Evolutionary conservation across 2,329 filamentous ascomycete species (phyloP).

Genomic region (Aspergillus luchuensis): DNA sequence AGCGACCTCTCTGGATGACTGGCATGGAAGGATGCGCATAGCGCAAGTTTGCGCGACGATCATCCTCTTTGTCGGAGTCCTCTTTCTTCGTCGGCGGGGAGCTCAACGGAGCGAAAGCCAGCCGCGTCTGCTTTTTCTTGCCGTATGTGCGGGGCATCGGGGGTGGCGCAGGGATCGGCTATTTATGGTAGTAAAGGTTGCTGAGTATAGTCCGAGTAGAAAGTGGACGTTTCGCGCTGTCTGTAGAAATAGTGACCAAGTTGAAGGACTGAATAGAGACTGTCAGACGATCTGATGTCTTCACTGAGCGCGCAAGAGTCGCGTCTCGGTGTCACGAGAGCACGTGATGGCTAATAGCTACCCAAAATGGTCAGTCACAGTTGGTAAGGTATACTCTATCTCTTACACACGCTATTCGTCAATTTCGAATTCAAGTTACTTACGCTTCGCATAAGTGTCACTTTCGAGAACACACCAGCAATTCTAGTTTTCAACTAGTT

Average conservation of each 20-base stretch:
- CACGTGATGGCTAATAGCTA: constrained; percentile 23
- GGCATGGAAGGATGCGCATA: constrained; percentile 35
- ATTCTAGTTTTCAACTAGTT: no score
- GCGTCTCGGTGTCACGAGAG: constrained; percentile 23
- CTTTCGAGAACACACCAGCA: no score
- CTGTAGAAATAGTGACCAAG: neutral
- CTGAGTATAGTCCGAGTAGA: neutral
- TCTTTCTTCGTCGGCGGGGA: constrained; percentile 30
- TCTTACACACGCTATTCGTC: no score
- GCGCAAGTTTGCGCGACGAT: constrained; percentile 36
- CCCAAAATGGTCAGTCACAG: neutral
- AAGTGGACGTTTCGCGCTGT: neutral
- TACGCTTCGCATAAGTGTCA: no score
- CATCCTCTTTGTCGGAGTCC: constrained; percentile 22
- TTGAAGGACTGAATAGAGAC: neutral
- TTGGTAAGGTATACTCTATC: neutral
- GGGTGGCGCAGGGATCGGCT: constrained; percentile 5
- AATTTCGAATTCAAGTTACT: no score
- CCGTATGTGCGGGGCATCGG: constrained; percentile 35
- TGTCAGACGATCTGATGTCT: neutral
- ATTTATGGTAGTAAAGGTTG: neutral
- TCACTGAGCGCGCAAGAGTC: constrained; percentile 18
- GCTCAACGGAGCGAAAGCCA: constrained; percentile 43
- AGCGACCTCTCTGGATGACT: constrained; percentile 13
- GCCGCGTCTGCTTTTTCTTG: constrained; percentile 45